Conservation (phyloP, 2,329 filamentous ascomycete species). For the Akanthomyces uredinophilus region DNA sequence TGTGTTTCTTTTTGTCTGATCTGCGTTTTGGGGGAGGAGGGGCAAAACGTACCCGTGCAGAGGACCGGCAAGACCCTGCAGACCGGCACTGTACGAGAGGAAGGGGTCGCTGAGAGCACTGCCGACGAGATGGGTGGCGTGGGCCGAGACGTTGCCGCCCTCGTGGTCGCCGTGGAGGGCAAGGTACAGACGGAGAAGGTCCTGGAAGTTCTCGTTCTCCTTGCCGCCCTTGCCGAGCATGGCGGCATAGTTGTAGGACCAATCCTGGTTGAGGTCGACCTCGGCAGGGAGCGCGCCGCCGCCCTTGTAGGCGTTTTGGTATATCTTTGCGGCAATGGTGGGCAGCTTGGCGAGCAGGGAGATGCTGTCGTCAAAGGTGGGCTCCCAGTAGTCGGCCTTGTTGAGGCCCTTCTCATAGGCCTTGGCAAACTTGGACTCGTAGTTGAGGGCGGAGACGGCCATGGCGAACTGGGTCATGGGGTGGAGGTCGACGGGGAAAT, state of each 20-base stretch:
- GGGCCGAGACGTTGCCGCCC: conserved; percentile 94
- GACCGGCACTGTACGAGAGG: conserved; percentile 90
- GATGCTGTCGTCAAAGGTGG: conserved; percentile 93
- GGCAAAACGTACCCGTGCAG: conserved; percentile 44
- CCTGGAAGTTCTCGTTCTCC: conserved; percentile 90
- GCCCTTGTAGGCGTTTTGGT: conserved; percentile 82
- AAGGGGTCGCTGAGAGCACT: conserved; percentile 92
- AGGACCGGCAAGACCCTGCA: conserved; percentile 92
- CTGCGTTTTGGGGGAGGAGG: neutral
- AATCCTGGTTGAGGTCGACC: conserved; percentile 82
- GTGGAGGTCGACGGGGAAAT: conserved; percentile 84
- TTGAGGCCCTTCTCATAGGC: conserved; percentile 84
- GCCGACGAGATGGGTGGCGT: conserved; percentile 90
- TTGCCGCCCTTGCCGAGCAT: conserved; percentile 88
- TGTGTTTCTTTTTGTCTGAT: neutral
- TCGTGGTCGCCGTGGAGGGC: conserved; percentile 98
- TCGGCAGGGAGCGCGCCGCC: conserved; percentile 67
- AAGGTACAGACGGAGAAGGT: conserved; percentile 87
- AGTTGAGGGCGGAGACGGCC: conserved; percentile 91
- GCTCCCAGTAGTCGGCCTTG: conserved; percentile 99
- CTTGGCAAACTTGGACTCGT: conserved; percentile 89
- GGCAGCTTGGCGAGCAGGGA: conserved; percentile 92
- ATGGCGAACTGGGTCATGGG: conserved; percentile 98
- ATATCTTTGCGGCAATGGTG: conserved; percentile 94
- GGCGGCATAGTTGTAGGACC: conserved; percentile 97